Percentiles rank a stretch among this genome's conserved stretches.
phyloP scores from a whole-genome alignment of 345 rosid genomes.

The Carallia pectinifolia region DNA sequence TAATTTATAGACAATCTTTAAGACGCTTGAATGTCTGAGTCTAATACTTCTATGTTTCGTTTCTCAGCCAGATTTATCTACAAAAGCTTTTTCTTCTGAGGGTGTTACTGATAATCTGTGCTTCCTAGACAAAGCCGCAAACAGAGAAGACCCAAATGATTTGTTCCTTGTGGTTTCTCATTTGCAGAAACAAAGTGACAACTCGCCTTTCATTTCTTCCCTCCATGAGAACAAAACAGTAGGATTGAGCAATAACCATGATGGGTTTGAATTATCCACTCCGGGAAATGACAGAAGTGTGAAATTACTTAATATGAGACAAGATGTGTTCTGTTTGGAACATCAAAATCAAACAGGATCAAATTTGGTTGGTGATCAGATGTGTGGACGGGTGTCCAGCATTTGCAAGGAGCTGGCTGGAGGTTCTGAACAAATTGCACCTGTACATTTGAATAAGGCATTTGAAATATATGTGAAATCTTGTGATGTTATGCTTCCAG shows the following conservation, averaged over 20 bases:
- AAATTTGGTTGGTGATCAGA: conserved; percentile 23
- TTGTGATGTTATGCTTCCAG: conserved; percentile 39
- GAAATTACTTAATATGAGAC: conserved; percentile 26
- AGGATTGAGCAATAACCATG: conserved; percentile 37
- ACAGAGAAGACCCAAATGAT: conserved; percentile 33
- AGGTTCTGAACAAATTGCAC: conserved; percentile 30
- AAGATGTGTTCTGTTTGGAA: conserved; percentile 31
- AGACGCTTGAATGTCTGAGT: conserved; percentile 9
- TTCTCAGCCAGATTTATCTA: conserved; percentile 49
- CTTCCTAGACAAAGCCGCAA: conserved; percentile 40
- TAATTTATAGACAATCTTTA: too few species aligned
- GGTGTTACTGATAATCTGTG: conserved; percentile 34
- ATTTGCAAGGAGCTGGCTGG: conserved; percentile 33
- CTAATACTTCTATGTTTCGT: conserved; percentile 19
- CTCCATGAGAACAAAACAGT: conserved; percentile 31
- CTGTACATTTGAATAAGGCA: conserved; percentile 33
- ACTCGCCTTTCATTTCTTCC: conserved; percentile 33
- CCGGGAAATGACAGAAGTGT: conserved; percentile 37
- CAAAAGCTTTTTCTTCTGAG: conserved; percentile 39
- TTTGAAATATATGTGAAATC: conserved; percentile 30
- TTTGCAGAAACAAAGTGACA: conserved; percentile 25
- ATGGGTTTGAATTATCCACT: conserved; percentile 34
- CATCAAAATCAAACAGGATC: conserved; percentile 39
- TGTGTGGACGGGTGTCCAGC: conserved; percentile 40
- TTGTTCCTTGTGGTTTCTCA: conserved; percentile 29